Conservation (phyloP, 2,329 filamentous ascomycete genomes). For the Clarireedia sp. region DNA sequence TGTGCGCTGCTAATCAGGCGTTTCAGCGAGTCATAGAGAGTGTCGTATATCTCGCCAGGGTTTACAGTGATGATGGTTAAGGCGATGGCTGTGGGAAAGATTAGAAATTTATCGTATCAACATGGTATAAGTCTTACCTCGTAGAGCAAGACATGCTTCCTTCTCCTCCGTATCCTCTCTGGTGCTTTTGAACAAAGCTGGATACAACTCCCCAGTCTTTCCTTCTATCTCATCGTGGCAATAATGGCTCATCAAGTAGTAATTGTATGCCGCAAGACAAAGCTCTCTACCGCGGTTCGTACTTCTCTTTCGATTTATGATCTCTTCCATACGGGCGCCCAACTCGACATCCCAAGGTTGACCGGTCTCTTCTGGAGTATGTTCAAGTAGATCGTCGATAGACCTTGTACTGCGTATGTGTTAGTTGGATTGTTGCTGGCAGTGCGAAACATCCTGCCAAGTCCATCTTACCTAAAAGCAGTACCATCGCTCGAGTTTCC, state of each 20-base stretch:
- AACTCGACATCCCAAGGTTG: conserved; percentile 48
- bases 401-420: conserved; percentile 7
- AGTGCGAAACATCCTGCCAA: background rate
- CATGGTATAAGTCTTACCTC: conserved; percentile 32
- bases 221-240: conserved; percentile 49
- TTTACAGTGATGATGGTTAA: conserved; percentile 56
- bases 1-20: conserved; percentile 51
- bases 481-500: conserved; percentile 40
- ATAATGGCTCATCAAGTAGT: conserved; percentile 54
- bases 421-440: background rate
- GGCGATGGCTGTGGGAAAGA: conserved; percentile 43
- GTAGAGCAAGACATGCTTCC: conserved; percentile 56
- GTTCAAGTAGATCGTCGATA: conserved; percentile 30
- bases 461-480: conserved; percentile 39
- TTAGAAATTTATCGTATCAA: background rate
- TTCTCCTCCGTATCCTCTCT: conserved; percentile 53
- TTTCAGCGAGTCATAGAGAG: conserved; percentile 47
- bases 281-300: conserved; percentile 56
- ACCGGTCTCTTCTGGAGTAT: conserved; percentile 41
- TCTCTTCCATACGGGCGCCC: conserved; percentile 50
- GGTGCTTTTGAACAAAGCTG: conserved; percentile 54
- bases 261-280: conserved; percentile 47
- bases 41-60: conserved; percentile 53
- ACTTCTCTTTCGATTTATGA: conserved; percentile 61
- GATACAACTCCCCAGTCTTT: conserved; percentile 47